A percentile compares a stretch with the other conserved stretches of the same genome.
These are phyloP conservation scores for Tolypocladium cylindrosporum DNA, from an alignment of 2,329 filamentous ascomycete species.

Conservation along the genomic window DNA sequence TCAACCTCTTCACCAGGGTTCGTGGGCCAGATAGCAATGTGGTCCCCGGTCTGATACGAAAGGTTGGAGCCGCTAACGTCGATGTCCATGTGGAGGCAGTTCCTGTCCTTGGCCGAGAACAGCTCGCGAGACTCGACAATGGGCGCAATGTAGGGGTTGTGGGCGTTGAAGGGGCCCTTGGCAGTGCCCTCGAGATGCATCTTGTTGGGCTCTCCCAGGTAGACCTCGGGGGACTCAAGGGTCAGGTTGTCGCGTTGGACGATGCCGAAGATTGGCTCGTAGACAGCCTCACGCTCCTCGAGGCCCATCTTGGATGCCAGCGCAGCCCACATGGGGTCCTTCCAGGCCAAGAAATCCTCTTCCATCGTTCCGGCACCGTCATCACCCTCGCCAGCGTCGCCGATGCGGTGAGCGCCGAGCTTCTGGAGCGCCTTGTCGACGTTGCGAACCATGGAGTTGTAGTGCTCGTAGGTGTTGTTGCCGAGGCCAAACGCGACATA, in stretches of 20 bases:
- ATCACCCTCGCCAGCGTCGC: conserved; percentile 86
- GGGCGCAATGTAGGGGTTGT: conserved; percentile 94
- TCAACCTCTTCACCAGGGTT: conserved; percentile 91
- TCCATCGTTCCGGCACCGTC: conserved; percentile 99
- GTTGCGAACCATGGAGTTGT: conserved; percentile 96
- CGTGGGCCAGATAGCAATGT: conserved; percentile 94
- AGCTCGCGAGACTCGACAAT: conserved; percentile 86
- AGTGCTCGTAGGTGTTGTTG: conserved; percentile 99
- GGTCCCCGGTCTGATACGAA: conserved; percentile 91
- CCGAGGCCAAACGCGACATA: conserved; percentile 94
- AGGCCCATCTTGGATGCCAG: conserved; percentile 75
- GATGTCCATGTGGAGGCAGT: conserved; percentile 94
- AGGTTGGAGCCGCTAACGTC: conserved; percentile 84
- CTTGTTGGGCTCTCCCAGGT: conserved; percentile 92
- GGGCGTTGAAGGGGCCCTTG: conserved; percentile 87
- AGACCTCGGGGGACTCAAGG: conserved; percentile 70
- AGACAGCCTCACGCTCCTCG: conserved; percentile 91
- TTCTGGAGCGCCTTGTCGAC: conserved; percentile 73
- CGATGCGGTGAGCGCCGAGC: conserved; percentile 75
- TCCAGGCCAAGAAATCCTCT: conserved; percentile 98
- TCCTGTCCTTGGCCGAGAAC: conserved; percentile 80
- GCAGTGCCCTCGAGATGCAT: conserved; percentile 78
- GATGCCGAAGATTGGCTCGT: conserved; percentile 85
- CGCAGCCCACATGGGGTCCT: conserved; percentile 95
- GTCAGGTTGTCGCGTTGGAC: conserved; percentile 65